Evolutionary conservation across 2,329 filamentous ascomycete species (phyloP).

Genomic region (Ambrosiella cleistominuta): DNA sequence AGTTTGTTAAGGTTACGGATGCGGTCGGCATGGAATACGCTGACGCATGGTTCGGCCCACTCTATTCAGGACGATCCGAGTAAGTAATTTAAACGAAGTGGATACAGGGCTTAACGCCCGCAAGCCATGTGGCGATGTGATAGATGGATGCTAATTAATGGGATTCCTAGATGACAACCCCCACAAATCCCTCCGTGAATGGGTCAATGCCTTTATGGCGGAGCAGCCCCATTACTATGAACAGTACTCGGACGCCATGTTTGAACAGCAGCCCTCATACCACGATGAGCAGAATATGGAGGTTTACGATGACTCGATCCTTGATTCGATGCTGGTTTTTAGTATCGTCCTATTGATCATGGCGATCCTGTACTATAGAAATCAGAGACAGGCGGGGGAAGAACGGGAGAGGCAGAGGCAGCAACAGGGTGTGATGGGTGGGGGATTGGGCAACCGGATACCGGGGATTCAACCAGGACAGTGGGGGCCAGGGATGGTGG

Average conservation of each 20-base stretch:
- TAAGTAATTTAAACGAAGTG: slow-evolving; percentile 26
- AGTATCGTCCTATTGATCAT: slow-evolving; percentile 57
- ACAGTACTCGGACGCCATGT: slow-evolving; percentile 32
- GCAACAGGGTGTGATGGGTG: neutral
- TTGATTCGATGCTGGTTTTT: slow-evolving; percentile 75
- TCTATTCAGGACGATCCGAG: slow-evolving; percentile 78
- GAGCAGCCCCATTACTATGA: slow-evolving; percentile 49
- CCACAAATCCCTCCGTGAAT: slow-evolving; percentile 65
- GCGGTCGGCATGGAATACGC: slow-evolving; percentile 83
- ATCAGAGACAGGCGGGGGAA: slow-evolving; percentile 42
- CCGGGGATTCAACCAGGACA: neutral
- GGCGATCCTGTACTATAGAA: slow-evolving; percentile 65
- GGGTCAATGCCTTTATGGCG: slow-evolving; percentile 71
- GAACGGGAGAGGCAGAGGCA: neutral
- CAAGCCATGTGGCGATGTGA: neutral
- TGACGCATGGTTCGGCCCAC: slow-evolving; percentile 81
- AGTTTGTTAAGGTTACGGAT: slow-evolving; percentile 70
- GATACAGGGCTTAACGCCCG: neutral
- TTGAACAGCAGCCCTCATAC: slow-evolving; percentile 28
- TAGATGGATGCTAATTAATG: neutral
- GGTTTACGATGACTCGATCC: slow-evolving; percentile 54
- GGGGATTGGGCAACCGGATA: neutral
- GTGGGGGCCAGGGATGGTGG: slow-evolving; percentile 1
- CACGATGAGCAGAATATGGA: slow-evolving; percentile 44
- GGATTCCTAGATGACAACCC: slow-evolving; percentile 41